Evolutionary conservation across 2,329 filamentous ascomycete species (phyloP).

Genomic region (Huntiella decipiens): DNA sequence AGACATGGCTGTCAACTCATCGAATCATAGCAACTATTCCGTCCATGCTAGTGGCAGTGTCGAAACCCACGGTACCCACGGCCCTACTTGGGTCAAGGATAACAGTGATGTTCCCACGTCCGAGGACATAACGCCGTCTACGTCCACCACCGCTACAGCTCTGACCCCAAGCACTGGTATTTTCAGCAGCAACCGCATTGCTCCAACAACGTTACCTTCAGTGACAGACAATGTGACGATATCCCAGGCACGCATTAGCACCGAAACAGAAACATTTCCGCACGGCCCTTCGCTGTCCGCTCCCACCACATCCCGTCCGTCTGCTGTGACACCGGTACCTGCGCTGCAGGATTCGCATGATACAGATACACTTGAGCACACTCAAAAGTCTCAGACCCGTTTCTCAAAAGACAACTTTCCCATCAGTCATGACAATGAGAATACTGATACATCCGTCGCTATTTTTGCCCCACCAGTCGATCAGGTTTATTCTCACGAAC

Average conservation of each 20-base stretch:
- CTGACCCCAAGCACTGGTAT: too few species aligned
- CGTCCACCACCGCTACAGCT: background rate
- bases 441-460: background rate
- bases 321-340: background rate
- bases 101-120: background rate
- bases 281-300: conserved; percentile 6
- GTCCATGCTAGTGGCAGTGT: background rate
- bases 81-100: background rate
- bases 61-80: background rate
- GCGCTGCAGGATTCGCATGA: background rate
- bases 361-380: too few species aligned
- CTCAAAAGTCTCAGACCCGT: too few species aligned
- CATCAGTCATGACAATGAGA: background rate
- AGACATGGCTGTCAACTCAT: background rate
- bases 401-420: too few species aligned
- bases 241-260: background rate
- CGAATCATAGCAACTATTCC: background rate
- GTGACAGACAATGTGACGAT: background rate
- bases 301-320: background rate
- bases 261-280: conserved; percentile 10
- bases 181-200: background rate
- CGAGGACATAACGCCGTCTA: too few species aligned
- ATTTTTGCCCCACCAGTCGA: too few species aligned
- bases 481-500: too few species aligned
- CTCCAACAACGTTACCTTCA: background rate